Conservation (phyloP, 2,329 filamentous ascomycete genomes). For the Aureobasidium sp. region DNA sequence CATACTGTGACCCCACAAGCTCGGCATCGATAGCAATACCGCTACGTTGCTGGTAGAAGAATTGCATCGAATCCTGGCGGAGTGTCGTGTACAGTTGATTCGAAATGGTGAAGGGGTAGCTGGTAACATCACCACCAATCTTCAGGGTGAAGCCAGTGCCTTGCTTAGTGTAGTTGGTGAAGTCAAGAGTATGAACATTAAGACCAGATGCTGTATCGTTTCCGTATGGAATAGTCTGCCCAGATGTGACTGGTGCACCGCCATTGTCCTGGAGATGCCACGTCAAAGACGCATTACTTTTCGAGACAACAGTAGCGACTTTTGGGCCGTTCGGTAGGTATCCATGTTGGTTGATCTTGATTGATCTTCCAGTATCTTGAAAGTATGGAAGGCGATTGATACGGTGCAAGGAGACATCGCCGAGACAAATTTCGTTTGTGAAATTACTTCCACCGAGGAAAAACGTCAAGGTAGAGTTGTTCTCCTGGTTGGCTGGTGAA, state of each 20-base stretch:
- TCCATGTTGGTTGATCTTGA: slow-evolving; percentile 17
- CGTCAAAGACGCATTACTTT: neutral
- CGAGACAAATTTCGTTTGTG: slow-evolving; percentile 13
- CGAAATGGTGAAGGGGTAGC: slow-evolving; percentile 15
- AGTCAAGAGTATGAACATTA: slow-evolving; percentile 15
- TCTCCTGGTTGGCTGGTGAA: slow-evolving; percentile 16
- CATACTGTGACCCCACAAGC: slow-evolving; percentile 15
- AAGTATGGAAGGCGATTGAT: slow-evolving; percentile 14
- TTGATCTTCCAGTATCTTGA: slow-evolving; percentile 13
- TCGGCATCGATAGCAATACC: slow-evolving; percentile 17
- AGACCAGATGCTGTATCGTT: slow-evolving; percentile 14
- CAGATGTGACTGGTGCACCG: neutral
- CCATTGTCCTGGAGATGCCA: slow-evolving; percentile 8
- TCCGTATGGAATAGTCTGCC: neutral
- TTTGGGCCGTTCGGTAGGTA: slow-evolving; percentile 16
- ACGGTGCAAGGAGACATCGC: slow-evolving; percentile 10
- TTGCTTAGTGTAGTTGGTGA: neutral
- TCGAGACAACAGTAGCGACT: slow-evolving; percentile 10
- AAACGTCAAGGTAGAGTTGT: slow-evolving; percentile 12
- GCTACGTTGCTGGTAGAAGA: slow-evolving; percentile 18
- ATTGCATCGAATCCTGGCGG: slow-evolving; percentile 16
- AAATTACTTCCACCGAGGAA: slow-evolving; percentile 8
- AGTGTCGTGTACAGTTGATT: slow-evolving; percentile 10
- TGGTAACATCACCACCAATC: neutral
- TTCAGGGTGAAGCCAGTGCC: neutral